Base-by-base conservation (phyloP, 2,329 filamentous ascomycete species). In the Aureobasidium sp. region DNA sequence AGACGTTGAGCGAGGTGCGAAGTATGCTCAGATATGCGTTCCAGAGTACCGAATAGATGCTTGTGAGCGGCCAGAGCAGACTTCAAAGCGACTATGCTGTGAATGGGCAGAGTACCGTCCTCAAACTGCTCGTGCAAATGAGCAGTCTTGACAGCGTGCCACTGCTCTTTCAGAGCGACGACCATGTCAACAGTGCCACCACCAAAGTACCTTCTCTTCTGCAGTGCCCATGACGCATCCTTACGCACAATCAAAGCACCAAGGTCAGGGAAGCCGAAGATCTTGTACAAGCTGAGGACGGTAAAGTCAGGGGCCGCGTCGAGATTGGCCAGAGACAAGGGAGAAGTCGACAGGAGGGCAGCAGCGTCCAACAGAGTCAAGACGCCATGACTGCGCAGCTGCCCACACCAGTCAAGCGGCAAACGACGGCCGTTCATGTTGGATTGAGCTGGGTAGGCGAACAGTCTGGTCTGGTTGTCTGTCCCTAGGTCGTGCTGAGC, bases 111-210 rank as follows among this genome's bases (percentile, higher is more conserved):
- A 0, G 93, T 96, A 1, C 91, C 93, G 66, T 98, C 91, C 67
- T 98, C 91, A 1, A 97, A 74, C 30, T 82, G 79, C 56, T 90
- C 86, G 64, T 98, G 91, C 2, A 95, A 71, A 25, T 79, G 79
- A 6, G 77, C 74, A 58, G 71, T 59, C 65, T 94, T 96, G 37
- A 79, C 78, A 1, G 82, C 85, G 72, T 96, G 88, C 88, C 90
- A 96, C 59, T 84, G 78, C 62, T 89, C 83, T 58, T 81, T 84
- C 14, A 82, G 65, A 17, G 74, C 71, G 1, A 89, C 77, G 0
- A 96, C 89, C 78, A 91, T 85, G 61, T 95, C 90, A 1, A 96
- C 91, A 0, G 91, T 97, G 4, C 93, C 93, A 5, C 91, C 93
- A 5, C 91, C 91, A 69, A 98, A 98, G 63, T 95, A 98, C 57